Conservation (phyloP, 352 stramenopile genomes). For the Aphanomyces astaci region DNA sequence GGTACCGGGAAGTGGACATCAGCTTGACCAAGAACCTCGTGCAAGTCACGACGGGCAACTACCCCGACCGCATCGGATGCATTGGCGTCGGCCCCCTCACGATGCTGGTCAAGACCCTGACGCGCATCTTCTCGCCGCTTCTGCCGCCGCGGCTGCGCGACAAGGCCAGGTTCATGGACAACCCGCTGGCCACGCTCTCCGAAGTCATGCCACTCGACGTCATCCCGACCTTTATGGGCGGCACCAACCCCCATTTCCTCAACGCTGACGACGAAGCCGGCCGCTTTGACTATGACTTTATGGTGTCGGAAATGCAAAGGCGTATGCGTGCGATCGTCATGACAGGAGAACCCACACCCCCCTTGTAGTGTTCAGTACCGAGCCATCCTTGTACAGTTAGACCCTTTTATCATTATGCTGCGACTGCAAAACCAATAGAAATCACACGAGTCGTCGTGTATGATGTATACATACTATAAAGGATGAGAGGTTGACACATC, state of each 20-base stretch:
- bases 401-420: background rate
- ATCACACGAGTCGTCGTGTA: no score
- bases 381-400: background rate
- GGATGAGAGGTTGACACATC: background rate
- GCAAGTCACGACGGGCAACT: slow-evolving; percentile 53
- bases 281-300: slow-evolving; percentile 14
- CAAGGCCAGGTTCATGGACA: slow-evolving; percentile 53
- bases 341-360: background rate
- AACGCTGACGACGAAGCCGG: slow-evolving; percentile 5
- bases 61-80: slow-evolving; percentile 53
- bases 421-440: no score
- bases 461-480: no score
- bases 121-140: slow-evolving; percentile 46
- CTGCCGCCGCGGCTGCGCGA: slow-evolving; percentile 39
- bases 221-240: slow-evolving; percentile 47
- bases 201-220: slow-evolving; percentile 50
- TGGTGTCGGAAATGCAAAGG: slow-evolving; percentile 9
- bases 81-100: slow-evolving; percentile 50
- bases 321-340: background rate
- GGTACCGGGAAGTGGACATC: slow-evolving; percentile 41
- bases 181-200: slow-evolving; percentile 40
- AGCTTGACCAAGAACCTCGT: slow-evolving; percentile 49
- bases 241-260: slow-evolving; percentile 34
- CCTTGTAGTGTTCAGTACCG: background rate
- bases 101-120: slow-evolving; percentile 41